Base-by-base conservation (phyloP, 2,329 filamentous ascomycete genomes). In the Podosphaera aphanis region DNA sequence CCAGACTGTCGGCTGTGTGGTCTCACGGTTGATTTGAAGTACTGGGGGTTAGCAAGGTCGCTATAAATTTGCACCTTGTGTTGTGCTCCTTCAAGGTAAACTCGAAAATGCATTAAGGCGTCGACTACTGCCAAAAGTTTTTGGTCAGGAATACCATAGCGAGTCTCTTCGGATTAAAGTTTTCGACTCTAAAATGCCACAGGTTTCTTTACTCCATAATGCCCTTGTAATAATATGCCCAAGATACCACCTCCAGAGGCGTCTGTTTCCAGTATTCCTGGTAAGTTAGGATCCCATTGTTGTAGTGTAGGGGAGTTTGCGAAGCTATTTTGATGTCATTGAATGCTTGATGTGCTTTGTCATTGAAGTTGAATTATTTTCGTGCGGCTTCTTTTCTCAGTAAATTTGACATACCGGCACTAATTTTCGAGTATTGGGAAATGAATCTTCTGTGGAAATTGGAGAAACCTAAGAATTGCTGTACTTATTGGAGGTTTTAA, bases 211-310 rank as follows among this genome's bases (percentile, higher is more conserved):
- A 18, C 25, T 20, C 41, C 41, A 43, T 20, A 11, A 21, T 20
- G 15, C 33, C 13, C 20, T 43, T 43, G 27, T 33, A 25, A 43
- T 20, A 43, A 11, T 15, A 33, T 43, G 10, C 16, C 16, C 5
- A 25, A 43, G 15, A 43, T 43, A 27, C 41, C 41, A 27, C 25
- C n/a, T 8, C 27, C 41, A 11, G 41, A 35, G 16, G 27, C 41
- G 20, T 43, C 41, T 33, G 41, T 43, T 35, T 43, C 41, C 11
- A 43, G 25, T 25, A 33, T 43, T 33, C 41, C 41, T 43, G 16
- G 41, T 43, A 19, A 16, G 33, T 19, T 43, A 19, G 25, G 41
- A 35, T 35, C 41, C 41, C 41, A 43, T 35, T 25, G 23, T 25
- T 25, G 23, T 25, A 25, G 23, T 25, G 23, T 25, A 25, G 23